Evolutionary conservation across 352 stramenopile genomes (phyloP), one percentile per base, ranked within the genome.

Genomic region (Phytophthora boehmeriae): DNA sequence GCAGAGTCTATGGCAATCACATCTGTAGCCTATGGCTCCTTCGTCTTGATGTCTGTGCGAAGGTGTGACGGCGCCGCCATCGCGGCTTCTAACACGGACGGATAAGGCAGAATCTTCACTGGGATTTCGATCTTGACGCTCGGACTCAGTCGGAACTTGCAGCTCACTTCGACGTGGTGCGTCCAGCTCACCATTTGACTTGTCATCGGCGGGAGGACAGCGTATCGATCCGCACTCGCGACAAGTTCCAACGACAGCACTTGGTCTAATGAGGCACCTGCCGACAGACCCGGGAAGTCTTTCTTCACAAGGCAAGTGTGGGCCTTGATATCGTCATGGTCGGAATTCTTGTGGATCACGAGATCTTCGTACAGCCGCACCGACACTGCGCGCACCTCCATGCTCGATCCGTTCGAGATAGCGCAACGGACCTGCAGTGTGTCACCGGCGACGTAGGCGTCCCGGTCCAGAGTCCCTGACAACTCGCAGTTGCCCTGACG

Each of bases 41-140:
- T 70, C 14, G 41, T 39, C 42, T 70, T 62, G 17, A 48, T 4
- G 14, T 66, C 56, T 9, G 32, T 2, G 27, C 41, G 16, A 19
- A 48, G 19, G 4, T 61, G 35, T 16, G 63, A 25, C 25, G 54
- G 32, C 28, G 55, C 28, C 35, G 38, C 38, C 20, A 13, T n/a
- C 32, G 54, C 48, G 19, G 42, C 35, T 25, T 61, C 50, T 5
- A 38, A 13, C 16, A 49, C 20, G 19, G 41, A 25, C 5, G 50
- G 51, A 22, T 45, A 38, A 16, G 42, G 19, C 32, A 72, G 14
- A 53, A 68, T 68, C 34, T 51, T 72, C 13, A 72, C 58, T 17
- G 63, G 63, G 34, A 72, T 68, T 43, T 72, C 63, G 9, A 67
- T 50, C 20, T 63, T 53, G 32, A 68, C 45, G 58, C 57, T 72